Evolutionary conservation across 495 filamentous ascomycete species (phyloP), one percentile per base, ranked within the genome.

Genomic region (Daldinia bambusicola): DNA sequence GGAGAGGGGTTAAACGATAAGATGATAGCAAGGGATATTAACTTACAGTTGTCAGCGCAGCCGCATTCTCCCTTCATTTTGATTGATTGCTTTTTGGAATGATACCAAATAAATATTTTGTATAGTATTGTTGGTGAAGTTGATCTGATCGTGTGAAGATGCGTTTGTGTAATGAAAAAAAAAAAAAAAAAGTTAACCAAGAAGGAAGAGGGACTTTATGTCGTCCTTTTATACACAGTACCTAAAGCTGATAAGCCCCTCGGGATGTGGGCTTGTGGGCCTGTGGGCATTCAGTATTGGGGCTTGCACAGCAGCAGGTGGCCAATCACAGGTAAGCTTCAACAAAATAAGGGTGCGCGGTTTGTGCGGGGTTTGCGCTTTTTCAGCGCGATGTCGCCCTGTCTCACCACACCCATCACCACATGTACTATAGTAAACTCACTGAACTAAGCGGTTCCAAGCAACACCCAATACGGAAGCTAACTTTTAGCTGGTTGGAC

Each of bases 31-130:
- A 26, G 26, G 32, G 66, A 36, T 61, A 36, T 36, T 36, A 1
- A 80, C 82, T 73, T 73, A 84, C 82, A 84, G 72, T 80, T 79
- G 75, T 82, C 82, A 75, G 80, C 79, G 77, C 83, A 84, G 70
- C 72, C 69, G 75, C 83, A 84, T 66, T 80, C 78, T 68, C 80
- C 80, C 73, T 79, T 79, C 82, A 84, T 83, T 69, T 79, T 83
- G 80, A 57, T 62, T 76, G 7, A 22, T 74, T 61, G 20, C 67
- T 56, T 72, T 55, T 63, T 52, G 57, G 41, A n/a, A 32, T 61
- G 45, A 12, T 58, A 18, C 26, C 26, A 26, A 26, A 26, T 26
- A 22, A 52, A 58, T 22, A 16, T 45, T 31, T 71, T 66, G n/a
- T 16, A 40, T 63, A 58, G 36, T 70, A 45, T 67, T 67, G 71